A percentile compares a stretch with the other conserved stretches of the same genome.
phyloP scores from a whole-genome alignment of 495 filamentous ascomycete genomes.

The Talaromyces trachyspermus region DNA sequence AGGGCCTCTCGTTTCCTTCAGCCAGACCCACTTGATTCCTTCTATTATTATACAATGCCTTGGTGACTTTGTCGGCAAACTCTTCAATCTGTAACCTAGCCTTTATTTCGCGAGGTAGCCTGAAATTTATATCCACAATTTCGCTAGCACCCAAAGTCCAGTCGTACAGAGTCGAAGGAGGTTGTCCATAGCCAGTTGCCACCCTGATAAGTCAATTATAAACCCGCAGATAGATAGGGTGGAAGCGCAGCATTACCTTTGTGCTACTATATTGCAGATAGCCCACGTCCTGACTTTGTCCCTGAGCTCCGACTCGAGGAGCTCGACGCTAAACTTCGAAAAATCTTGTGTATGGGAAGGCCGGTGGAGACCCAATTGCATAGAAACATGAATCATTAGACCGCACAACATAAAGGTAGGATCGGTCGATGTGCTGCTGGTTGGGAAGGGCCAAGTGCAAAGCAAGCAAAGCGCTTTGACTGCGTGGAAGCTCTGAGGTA shows the following conservation, averaged over 20 bases:
- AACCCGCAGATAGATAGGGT: neutral
- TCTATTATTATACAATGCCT: constrained; percentile 73
- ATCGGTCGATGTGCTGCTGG: constrained; percentile 76
- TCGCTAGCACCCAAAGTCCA: constrained; percentile 67
- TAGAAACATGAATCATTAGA: constrained; percentile 88
- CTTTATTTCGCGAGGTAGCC: constrained; percentile 58
- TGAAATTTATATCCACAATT: constrained; percentile 56
- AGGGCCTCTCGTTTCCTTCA: constrained; percentile 60
- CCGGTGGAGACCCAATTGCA: constrained; percentile 83
- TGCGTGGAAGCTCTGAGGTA: constrained; percentile 81
- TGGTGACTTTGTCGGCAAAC: constrained; percentile 81
- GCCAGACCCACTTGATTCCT: constrained; percentile 67
- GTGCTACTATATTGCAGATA: constrained; percentile 86
- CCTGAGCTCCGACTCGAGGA: constrained; percentile 76
- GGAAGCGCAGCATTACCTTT: constrained; percentile 43
- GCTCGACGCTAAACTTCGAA: constrained; percentile 69
- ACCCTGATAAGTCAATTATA: constrained; percentile 44
- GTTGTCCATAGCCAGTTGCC: constrained; percentile 85
- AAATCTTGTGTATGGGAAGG: constrained; percentile 90
- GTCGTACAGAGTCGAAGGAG: constrained; percentile 80
- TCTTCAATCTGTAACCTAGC: constrained; percentile 69
- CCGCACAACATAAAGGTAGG: constrained; percentile 87
- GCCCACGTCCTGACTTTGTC: constrained; percentile 89
- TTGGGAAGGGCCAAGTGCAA: constrained; percentile 87
- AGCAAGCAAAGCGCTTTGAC: constrained; percentile 85